Evolutionary conservation across 768 basidiomycete species (phyloP).

Genomic region (Calvatia gigantea): DNA sequence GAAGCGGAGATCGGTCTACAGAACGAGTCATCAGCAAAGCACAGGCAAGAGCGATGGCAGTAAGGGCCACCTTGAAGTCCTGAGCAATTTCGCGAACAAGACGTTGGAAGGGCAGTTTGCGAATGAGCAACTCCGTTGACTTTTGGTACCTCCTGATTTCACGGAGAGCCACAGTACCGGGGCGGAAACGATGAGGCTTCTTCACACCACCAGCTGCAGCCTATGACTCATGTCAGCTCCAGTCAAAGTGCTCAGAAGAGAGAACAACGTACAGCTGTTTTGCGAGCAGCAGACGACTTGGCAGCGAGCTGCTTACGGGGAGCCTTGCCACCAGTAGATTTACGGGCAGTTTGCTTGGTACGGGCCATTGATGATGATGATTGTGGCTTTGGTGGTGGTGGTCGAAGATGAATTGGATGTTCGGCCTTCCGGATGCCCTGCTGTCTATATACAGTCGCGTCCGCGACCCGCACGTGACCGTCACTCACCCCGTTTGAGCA

Average conservation of each 20-base stretch:
- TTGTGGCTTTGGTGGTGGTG: slow-evolving; percentile 16
- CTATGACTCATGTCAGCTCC: slow-evolving; percentile 29
- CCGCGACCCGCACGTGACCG: slow-evolving; percentile 38
- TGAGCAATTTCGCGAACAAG: slow-evolving; percentile 95
- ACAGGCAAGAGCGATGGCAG: background rate
- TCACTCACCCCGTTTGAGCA: slow-evolving; percentile 35
- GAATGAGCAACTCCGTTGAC: slow-evolving; percentile 88
- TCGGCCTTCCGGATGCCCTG: slow-evolving; percentile 11
- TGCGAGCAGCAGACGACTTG: slow-evolving; percentile 48
- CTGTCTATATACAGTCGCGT: slow-evolving; percentile 34
- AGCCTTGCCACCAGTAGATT: slow-evolving; percentile 84
- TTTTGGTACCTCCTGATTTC: slow-evolving; percentile 93
- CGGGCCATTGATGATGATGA: slow-evolving; percentile 72
- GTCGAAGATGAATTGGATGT: slow-evolving; percentile 23
- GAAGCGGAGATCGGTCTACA: slow-evolving; percentile 85
- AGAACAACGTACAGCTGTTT: slow-evolving; percentile 50
- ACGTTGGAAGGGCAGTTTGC: slow-evolving; percentile 93
- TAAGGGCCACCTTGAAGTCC: slow-evolving; percentile 70
- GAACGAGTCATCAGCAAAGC: slow-evolving; percentile 4
- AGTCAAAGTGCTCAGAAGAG: slow-evolving; percentile 17
- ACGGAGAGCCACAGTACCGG: slow-evolving; percentile 90
- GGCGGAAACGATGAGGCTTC: slow-evolving; percentile 91
- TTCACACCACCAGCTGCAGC: slow-evolving; percentile 87
- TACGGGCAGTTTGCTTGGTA: slow-evolving; percentile 86
- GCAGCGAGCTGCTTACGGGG: slow-evolving; percentile 86